Percentiles rank a stretch among this genome's conserved stretches.
Conservation (phyloP, 169 alveolate species). For the Plasmodium gonderi region DNA sequence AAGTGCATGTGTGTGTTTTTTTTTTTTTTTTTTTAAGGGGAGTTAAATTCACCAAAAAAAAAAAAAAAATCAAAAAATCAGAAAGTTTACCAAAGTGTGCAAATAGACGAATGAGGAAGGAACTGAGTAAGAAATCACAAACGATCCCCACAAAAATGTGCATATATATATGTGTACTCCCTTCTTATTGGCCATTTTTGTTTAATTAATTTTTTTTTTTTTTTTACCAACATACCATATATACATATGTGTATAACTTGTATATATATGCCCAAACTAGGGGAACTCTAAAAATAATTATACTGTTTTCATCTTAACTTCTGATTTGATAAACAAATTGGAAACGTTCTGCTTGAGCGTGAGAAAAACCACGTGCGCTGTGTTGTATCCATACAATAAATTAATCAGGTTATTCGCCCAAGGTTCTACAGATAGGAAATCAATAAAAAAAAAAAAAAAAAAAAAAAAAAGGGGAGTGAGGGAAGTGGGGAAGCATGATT, state of each 20-base stretch:
- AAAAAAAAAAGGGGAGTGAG: neutral
- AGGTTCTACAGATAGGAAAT: constrained; percentile 1
- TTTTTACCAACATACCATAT: neutral
- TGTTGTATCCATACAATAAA: constrained; percentile 38
- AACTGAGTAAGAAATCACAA: too few species aligned
- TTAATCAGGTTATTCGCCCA: neutral
- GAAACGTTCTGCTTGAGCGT: constrained; percentile 7
- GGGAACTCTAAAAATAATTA: neutral
- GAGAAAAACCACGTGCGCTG: constrained; percentile 12
- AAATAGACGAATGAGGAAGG: too few species aligned
- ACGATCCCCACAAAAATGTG: too few species aligned
- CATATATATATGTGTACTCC: neutral
- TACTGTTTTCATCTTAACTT: neutral
- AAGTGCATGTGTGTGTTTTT: too few species aligned
- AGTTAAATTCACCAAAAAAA: too few species aligned
- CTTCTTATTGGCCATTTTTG: neutral
- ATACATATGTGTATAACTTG: neutral
- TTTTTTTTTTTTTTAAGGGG: too few species aligned
- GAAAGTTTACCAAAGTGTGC: too few species aligned
- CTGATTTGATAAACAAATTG: neutral
- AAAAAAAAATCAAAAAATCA: too few species aligned
- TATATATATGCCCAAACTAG: neutral
- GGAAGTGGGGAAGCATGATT: neutral
- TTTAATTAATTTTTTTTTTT: neutral
- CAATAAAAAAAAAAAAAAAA: neutral